Base-by-base conservation (phyloP, 192 early-diverging fungal genomes). In the Haplosporangium gracile region DNA sequence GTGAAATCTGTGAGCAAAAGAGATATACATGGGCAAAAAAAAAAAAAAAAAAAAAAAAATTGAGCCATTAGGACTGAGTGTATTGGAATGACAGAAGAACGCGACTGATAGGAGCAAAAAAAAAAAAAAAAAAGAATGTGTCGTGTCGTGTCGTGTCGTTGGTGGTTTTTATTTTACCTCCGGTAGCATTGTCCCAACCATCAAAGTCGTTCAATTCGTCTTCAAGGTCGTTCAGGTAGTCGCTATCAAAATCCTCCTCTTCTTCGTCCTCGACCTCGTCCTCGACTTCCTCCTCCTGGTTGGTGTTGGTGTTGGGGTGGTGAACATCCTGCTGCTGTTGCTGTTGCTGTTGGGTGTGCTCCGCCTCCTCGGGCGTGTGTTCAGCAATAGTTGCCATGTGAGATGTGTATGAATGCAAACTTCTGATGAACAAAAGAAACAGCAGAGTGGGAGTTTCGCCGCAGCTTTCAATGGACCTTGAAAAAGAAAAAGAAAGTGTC, bases 171-270 rank as follows among this genome's bases (percentile, higher is more conserved):
- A 45, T 26, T 65, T 82, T 82, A 91, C 93, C 93, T 77, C 94
- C 93, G 60, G 91, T 95, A 13, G 94, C 96, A 72, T 91, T 92
- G 87, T 94, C 95, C 95, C 96, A 94, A 68, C 94, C 93, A 53
- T 96, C 96, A 70, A 93, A 93, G 74, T 96, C 95, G 68, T 95
- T 94, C 60, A 97, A 82, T 49, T 97, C 95, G 69, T 95, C 95
- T 9, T 93, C 92, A 26, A 92, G 82, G 47, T 95, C 93, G 39
- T 93, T 89, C 10, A 92, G 79, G 4, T 94, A 88, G 18, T 91
- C 88, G 68, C 71, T 74, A 29, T 78, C 76, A 73, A 43, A 73
- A 36, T 60, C 45, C n/a, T 77, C 38, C 26, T 82, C 74, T 26
- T 73, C 70, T 20, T 65, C 65, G 0, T 81, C 47, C 36, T 57